phyloP scores from a whole-genome alignment of 2,329 filamentous ascomycete genomes.

The Chaetomiaceae sp. region DNA sequence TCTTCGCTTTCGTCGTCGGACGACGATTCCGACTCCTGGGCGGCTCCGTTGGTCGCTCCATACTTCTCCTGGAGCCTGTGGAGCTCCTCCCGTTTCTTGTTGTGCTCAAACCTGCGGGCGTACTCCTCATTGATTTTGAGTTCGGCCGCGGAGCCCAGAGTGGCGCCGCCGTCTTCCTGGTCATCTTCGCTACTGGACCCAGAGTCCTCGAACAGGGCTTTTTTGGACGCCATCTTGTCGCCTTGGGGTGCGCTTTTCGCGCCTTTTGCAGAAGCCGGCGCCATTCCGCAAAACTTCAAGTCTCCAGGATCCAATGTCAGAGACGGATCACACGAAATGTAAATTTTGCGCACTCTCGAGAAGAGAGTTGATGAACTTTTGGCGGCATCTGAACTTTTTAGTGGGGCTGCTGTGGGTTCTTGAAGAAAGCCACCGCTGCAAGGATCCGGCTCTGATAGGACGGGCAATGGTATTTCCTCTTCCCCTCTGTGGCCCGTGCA shows the following conservation, averaged over 20 bases:
- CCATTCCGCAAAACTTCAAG: constrained; percentile 6
- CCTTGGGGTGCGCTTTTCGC: constrained; percentile 8
- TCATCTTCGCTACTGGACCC: constrained; percentile 42
- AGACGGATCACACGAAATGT: neutral
- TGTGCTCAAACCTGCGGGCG: constrained; percentile 86
- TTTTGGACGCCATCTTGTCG: constrained; percentile 35
- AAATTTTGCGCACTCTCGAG: no score
- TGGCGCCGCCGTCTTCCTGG: constrained; percentile 38
- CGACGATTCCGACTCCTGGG: constrained; percentile 52
- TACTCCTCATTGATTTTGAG: constrained; percentile 90
- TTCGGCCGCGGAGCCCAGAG: constrained; percentile 31
- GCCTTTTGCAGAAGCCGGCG: constrained; percentile 11
- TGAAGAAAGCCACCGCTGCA: neutral
- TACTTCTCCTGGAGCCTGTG: constrained; percentile 87
- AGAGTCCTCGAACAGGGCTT: constrained; percentile 51
- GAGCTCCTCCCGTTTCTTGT: constrained; percentile 91
- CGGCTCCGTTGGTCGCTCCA: constrained; percentile 43
- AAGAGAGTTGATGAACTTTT: no score
- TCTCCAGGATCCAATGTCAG: neutral
- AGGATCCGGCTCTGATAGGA: neutral
- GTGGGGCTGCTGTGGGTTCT: constrained; percentile 23
- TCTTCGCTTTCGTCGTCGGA: constrained; percentile 79
- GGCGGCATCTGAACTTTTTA: constrained; percentile 29
- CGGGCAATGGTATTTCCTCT: neutral
- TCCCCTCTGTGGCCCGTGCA: constrained; percentile 11